Base-by-base conservation (phyloP, 345 rosid genomes). In the Stellera chamaejasme region DNA sequence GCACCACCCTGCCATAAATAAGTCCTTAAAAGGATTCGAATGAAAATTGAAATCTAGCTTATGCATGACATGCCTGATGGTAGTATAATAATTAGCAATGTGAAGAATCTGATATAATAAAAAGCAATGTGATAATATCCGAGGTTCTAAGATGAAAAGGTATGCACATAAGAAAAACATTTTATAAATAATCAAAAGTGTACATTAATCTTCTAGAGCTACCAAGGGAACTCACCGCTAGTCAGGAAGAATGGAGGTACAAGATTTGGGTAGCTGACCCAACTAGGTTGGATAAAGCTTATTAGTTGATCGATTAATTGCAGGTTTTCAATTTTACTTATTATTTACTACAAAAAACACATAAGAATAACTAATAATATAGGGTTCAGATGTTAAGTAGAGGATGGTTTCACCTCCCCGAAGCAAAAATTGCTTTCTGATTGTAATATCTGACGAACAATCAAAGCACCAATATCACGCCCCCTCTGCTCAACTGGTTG, bases 1-100 rank as follows among this genome's bases (percentile, higher is more conserved):
- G 99, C 99, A 84, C 96, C 97, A 82, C 99, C 99, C 99, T 92
- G 99, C 82, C 59, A 79, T 48, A 48, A 71, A 85, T 86, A 86
- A 84, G 94, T 84, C 72, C 91, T 82, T 71, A 54, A 72, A 42
- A 69, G 66, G 60, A 69, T 48, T 63, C 69, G 66, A 32, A 1
- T 32, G 7, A 32, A 32, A 32, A 32, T 1, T 32, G 39, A 32
- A 7, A 32, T 32, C 39, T 32, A 32, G 39, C 48, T 50, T 1
- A 32, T 32, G 39, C 39, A 51, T 32, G 47, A 13, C 48, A n/a
- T n/a, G n/a, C n/a, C n/a, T n/a, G n/a, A n/a, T 13, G 26, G 10
- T 49, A 6, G 50, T 13, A 15, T 12, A 19, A 27, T 49, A 10
- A 7, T 13, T 12, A 49, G 10, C 52, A 49, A 6, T 23, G 12